These are phyloP conservation scores for Inonotus obliquus DNA, from an alignment of 1,284 basidiomycete genomes.

Conservation along the genomic window DNA sequence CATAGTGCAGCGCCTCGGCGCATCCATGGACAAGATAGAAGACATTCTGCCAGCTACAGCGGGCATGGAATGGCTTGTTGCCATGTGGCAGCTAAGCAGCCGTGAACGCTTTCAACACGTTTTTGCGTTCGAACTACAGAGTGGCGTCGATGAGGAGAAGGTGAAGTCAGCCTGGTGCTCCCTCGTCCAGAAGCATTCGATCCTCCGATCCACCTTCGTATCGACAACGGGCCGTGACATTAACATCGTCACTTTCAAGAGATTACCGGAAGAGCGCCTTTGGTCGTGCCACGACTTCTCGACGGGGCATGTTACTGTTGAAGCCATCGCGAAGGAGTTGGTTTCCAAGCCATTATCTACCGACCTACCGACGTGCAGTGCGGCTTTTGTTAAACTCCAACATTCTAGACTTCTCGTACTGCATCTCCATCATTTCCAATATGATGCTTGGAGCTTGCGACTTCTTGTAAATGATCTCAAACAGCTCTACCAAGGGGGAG, in stretches of 20 bases:
- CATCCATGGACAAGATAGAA: conserved; percentile 17
- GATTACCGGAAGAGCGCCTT: conserved; percentile 20
- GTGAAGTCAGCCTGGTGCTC: conserved; percentile 35
- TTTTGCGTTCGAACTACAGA: conserved; percentile 37
- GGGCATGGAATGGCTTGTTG: conserved; percentile 40
- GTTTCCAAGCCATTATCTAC: conserved; percentile 33
- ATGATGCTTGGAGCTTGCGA: conserved; percentile 45
- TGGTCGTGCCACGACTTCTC: conserved; percentile 25
- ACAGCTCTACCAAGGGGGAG: conserved; percentile 29
- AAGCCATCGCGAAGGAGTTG: conserved; percentile 31
- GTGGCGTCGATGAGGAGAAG: conserved; percentile 27
- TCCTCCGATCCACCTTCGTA: conserved; percentile 42
- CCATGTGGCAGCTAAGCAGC: conserved; percentile 41
- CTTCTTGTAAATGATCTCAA: conserved; percentile 40
- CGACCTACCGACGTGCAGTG: conserved; percentile 31
- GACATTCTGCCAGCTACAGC: conserved; percentile 25
- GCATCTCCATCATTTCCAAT: conserved; percentile 47
- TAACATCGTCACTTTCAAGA: conserved; percentile 36
- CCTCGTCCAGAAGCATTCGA: conserved; percentile 34
- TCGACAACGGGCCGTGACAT: conserved; percentile 27
- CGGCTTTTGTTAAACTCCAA: conserved; percentile 29
- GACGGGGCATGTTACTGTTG: conserved; percentile 22
- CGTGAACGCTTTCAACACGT: conserved; percentile 41
- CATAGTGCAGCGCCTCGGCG: conserved; percentile 17
- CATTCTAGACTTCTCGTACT: conserved; percentile 34